Base-by-base conservation (phyloP, 2,329 filamentous ascomycete species). In the Metarhizium album region DNA sequence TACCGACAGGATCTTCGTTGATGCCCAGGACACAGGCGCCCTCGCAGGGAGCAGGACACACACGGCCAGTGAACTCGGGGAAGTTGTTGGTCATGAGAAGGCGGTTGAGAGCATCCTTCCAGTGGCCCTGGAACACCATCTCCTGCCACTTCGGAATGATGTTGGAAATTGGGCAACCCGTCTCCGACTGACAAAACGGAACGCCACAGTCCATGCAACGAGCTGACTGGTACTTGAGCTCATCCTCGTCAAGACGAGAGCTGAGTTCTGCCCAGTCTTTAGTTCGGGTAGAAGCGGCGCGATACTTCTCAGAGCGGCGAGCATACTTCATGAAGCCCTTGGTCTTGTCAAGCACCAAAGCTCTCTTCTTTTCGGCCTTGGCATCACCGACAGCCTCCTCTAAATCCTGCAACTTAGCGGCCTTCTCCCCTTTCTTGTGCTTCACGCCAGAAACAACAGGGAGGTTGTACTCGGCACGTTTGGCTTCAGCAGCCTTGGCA, bases 131-230 rank as follows among this genome's bases (percentile, higher is more conserved):
- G 63, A 82, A 83, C 0, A 94, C 80, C 8, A 95, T 57, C 54
- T 95, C 90, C 52, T 94, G 95, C 88, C 88, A 95, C 60, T 96
- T 96, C 52, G 91, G 91, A 61, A 97, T 97, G 64, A 97, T 94
- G 73, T 97, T 97, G 59, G 84, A 90, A 67, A 96, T 96, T 1
- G 91, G 91, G 66, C 91, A 97, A 46, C 91, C 91, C 56, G 87
- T 90, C 60, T 97, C 91, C 20, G 90, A 95, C 69, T 97, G 91
- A 62, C 91, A 97, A 79, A 97, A 97, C 1, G 91, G 91, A 54
- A 97, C 90, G 80, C 91, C 91, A 55, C 91, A 97, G 72, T 97
- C 91, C 91, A 97, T 97, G 75, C 91, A 97, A 57, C 91, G 87
- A 54, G 91, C 91, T 45, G 90, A 86, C 70, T 97, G 91, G 65